Conservation (phyloP, 2,329 filamentous ascomycete species). For the Immersiporthe knoxdaviesiana region DNA sequence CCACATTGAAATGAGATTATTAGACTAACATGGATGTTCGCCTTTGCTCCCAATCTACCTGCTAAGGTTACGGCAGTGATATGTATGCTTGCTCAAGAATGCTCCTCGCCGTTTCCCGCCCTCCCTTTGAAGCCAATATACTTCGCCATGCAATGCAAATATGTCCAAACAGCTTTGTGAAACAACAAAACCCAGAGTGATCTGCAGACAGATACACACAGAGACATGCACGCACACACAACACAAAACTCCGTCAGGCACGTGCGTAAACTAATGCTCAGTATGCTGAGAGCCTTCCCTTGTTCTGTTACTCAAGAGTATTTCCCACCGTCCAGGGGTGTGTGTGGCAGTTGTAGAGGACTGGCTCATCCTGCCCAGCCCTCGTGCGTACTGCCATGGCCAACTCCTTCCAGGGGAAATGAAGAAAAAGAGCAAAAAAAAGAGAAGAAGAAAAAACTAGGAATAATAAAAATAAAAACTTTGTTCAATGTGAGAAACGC, state of each 20-base stretch:
- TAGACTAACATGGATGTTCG: too few species aligned
- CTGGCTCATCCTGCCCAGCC: too few species aligned
- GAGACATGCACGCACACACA: too few species aligned
- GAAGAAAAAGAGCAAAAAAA: background rate
- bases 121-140: background rate
- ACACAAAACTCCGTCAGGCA: background rate
- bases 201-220: background rate
- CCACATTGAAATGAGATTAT: background rate
- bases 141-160: background rate
- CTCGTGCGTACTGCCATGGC: background rate
- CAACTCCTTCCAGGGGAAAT: too few species aligned
- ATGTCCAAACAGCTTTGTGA: background rate
- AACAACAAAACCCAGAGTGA: background rate
- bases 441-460: too few species aligned
- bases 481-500: conserved; percentile 13
- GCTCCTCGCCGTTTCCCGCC: background rate
- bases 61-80: background rate
- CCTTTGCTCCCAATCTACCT: background rate
- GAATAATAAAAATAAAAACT: too few species aligned
- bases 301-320: background rate
- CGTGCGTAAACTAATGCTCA: background rate
- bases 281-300: background rate
- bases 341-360: too few species aligned
- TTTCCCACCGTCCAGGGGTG: background rate
- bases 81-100: background rate